Base-by-base conservation (phyloP, 495 filamentous ascomycete species). In the Trichoderma erinaceum region DNA sequence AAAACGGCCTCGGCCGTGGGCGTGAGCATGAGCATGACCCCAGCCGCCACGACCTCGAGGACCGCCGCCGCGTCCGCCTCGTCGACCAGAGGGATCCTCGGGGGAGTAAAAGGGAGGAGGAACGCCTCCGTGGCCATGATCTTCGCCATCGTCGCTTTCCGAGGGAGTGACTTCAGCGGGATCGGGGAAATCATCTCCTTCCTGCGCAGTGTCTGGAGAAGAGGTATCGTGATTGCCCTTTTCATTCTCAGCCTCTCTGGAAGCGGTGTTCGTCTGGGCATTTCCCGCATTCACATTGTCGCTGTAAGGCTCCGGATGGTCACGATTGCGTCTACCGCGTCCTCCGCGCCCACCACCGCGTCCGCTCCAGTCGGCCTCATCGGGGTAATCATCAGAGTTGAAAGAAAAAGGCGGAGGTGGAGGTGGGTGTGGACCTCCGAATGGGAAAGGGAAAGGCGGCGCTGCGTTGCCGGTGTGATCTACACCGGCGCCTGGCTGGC, bases 401-500 rank as follows among this genome's bases (percentile, higher is more conserved):
- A 72, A 69, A 66, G 70, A 75, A 75, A 32, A 72, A 41, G 68
- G n/a, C 68, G 65, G 58, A 70, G 68, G 41, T 71, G 67, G 41
- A 46, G 44, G 18, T 46, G 67, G 48, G 18, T 21, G 50, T 6
- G 50, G 50, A 25, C 18, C 50, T 4, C 50, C 50, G 50, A 56
- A 56, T 16, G 50, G 50, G 50, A 52, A 52, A 41, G 63, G 35
- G 63, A 65, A 43, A 2, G 41, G 65, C 23, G 41, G 65, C 23
- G 41, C 71, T 64, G 73, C 65, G 64, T 77, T 25, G 29, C 29
- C 29, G 50, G 16, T 16, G 21, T 56, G 74, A 69, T 78, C 78
- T 18, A 77, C 71, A 29, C 78, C 76, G 35, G 43, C 66, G n/a
- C 76, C 76, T 18, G 73, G 67, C 56, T 64, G 67, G 46, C 41